Percentiles rank a stretch among this genome's conserved stretches.
Evolutionary conservation across 768 basidiomycete species (phyloP).

Genomic region (Glaciozyma martinii): DNA sequence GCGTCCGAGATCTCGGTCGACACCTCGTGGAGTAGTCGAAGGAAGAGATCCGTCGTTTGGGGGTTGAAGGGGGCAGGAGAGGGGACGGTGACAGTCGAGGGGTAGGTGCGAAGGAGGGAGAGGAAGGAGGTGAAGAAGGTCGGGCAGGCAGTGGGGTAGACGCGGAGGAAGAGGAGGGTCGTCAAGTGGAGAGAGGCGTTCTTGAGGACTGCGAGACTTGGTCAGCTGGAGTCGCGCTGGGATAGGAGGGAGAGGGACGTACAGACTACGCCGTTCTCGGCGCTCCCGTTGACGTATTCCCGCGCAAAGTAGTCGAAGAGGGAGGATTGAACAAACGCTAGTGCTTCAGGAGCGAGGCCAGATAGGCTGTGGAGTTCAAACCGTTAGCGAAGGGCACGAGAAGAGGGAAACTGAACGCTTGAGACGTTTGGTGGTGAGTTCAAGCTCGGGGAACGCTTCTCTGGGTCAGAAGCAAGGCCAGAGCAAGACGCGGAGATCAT

Average conservation of each 20-base stretch:
- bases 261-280: conserved; percentile 32
- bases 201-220: conserved; percentile 19
- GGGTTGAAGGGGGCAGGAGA: conserved; percentile 59
- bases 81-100: conserved; percentile 22
- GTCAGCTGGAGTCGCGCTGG: neutral
- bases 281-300: conserved; percentile 27
- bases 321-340: conserved; percentile 19
- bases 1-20: conserved; percentile 96
- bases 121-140: conserved; percentile 72
- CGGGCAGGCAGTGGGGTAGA: conserved; percentile 78
- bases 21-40: conserved; percentile 86
- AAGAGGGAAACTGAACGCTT: too few species aligned
- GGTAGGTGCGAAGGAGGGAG: conserved; percentile 55
- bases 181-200: conserved; percentile 64
- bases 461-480: too few species aligned
- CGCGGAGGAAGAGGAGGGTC: conserved; percentile 76
- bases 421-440: too few species aligned
- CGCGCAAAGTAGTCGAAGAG: conserved; percentile 27
- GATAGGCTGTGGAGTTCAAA: conserved; percentile 12
- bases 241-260: neutral
- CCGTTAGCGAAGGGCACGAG: too few species aligned
- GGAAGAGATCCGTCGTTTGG: conserved; percentile 77
- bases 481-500: too few species aligned
- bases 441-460: too few species aligned
- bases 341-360: conserved; percentile 18